A percentile compares a stretch with the other conserved stretches of the same genome.
These are phyloP conservation scores for Solanum ossicruentum DNA, from an alignment of 257 asterid species.

Conservation along the genomic window DNA sequence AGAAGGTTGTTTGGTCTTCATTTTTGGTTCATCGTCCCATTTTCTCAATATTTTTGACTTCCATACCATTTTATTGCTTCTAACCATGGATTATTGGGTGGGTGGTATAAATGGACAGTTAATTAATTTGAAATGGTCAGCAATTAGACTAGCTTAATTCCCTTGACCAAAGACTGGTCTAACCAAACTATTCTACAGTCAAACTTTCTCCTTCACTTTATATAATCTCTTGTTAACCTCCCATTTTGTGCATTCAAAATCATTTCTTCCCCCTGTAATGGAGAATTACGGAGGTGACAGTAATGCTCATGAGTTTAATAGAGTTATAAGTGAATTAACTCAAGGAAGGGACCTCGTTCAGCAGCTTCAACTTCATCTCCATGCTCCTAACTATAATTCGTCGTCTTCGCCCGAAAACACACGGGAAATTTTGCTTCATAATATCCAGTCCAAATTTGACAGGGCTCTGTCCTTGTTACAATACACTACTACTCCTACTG, in stretches of 20 bases:
- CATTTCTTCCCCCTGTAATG: neutral
- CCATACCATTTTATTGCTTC: neutral
- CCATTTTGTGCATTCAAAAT: constrained; percentile 3
- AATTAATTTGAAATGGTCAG: constrained; percentile 25
- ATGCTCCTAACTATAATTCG: constrained; percentile 3
- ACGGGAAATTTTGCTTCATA: constrained; percentile 36
- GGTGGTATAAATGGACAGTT: neutral
- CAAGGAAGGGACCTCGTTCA: constrained; percentile 48
- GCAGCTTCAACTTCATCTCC: constrained; percentile 49
- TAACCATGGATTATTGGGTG: neutral
- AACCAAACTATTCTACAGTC: constrained; percentile 11
- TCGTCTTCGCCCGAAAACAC: constrained; percentile 22
- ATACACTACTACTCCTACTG: neutral
- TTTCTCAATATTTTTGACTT: neutral
- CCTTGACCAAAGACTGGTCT: constrained; percentile 40
- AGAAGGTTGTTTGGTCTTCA: constrained; percentile 6
- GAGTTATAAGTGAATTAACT: constrained; percentile 33
- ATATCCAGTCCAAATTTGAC: constrained; percentile 38
- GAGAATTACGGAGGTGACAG: constrained; percentile 5
- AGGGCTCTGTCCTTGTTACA: constrained; percentile 37
- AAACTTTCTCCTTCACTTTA: constrained; percentile 1
- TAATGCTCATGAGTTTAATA: constrained; percentile 7
- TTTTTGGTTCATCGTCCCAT: neutral
- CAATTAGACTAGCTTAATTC: constrained; percentile 11
- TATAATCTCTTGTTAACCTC: constrained; percentile 9